Base-by-base conservation (phyloP, 2,329 filamentous ascomycete species). In the Podosphaera leucotricha region DNA sequence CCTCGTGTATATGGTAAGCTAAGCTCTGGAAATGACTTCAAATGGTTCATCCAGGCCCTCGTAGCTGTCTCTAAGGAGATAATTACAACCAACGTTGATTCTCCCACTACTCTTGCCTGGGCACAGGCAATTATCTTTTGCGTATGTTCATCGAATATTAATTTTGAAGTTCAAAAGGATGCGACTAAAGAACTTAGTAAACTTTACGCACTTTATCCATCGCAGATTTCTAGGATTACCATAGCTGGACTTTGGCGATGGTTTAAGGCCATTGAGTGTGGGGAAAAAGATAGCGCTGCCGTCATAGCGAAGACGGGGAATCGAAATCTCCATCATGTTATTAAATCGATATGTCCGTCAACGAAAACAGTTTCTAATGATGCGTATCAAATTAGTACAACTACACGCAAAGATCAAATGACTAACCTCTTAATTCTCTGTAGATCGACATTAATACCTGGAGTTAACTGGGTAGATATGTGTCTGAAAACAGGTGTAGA, bases 1-100 rank as follows among this genome's bases (percentile, higher is more conserved):
- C 71, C 80, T 28, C 79, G 81, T 48, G 73, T 93, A 4, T 95
- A 90, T 61, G 76, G 77, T 33, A 94, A 93, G 56, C 55, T 93
- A 20, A 67, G 70, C 2, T 62, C 67, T 0, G 75, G 79, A 45
- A 80, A 86, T 44, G 90, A 98, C 53, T 65, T 85, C 18, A 66
- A 65, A 44, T 94, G 90, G 82, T 70, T 82, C 43, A 65, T 77
- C 37, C 72, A 75, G 50, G 78, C 84, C 24, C 64, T 95, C 41
- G 64, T 70, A 15, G 70, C 75, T 21, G 62, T 79, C 15, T 69
- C 75, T 15, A 58, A 65, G 15, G 64, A 66, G 16, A 58, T 85
- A 13, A 46, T 46, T 43, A 42, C 42, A 2, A 61, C 64, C 11
- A 64, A 70, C 22, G 62, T 66, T 11, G 58, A 64, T 3, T 62